A percentile compares a stretch with the other conserved stretches of the same genome.
Conservation (phyloP, 345 rosid species). For the Citrus sinensis region DNA sequence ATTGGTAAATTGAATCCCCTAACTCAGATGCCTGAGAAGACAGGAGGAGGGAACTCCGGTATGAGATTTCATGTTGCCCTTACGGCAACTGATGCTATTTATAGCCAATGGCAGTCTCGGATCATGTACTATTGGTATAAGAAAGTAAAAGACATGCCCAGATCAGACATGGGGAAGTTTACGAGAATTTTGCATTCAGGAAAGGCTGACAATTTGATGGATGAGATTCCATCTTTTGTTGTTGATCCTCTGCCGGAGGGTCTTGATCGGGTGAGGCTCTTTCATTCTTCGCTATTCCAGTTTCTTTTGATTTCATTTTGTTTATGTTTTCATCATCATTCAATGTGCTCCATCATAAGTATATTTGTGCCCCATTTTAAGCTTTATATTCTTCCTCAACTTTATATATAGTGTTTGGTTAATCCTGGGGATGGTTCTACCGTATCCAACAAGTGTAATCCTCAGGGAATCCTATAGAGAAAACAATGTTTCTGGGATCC, state of each 20-base stretch:
- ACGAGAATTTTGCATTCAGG: constrained; percentile 79
- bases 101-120: constrained; percentile 84
- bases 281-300: background rate
- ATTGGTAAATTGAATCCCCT: constrained; percentile 27
- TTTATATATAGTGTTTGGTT: too few relatives aligned
- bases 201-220: constrained; percentile 60
- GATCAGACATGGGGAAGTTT: constrained; percentile 79
- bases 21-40: constrained; percentile 19
- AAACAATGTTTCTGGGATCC: background rate
- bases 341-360: background rate
- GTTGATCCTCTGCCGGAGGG: constrained; percentile 83
- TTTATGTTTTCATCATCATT: background rate
- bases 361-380: background rate
- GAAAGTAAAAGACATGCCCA: constrained; percentile 55
- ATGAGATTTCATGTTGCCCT: constrained; percentile 60
- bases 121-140: constrained; percentile 79
- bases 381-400: too few relatives aligned
- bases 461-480: background rate
- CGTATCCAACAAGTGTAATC: background rate
- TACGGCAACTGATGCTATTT: constrained; percentile 63
- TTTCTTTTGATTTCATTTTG: background rate
- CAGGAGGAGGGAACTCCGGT: constrained; percentile 11
- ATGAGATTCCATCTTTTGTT: constrained; percentile 66
- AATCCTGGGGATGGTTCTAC: background rate
- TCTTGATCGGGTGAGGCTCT: constrained; percentile 58